A percentile compares a stretch with the other conserved stretches of the same genome.
Evolutionary conservation across 2,329 filamentous ascomycete species (phyloP).

Genomic region (Rhinocladiella mackenziei): DNA sequence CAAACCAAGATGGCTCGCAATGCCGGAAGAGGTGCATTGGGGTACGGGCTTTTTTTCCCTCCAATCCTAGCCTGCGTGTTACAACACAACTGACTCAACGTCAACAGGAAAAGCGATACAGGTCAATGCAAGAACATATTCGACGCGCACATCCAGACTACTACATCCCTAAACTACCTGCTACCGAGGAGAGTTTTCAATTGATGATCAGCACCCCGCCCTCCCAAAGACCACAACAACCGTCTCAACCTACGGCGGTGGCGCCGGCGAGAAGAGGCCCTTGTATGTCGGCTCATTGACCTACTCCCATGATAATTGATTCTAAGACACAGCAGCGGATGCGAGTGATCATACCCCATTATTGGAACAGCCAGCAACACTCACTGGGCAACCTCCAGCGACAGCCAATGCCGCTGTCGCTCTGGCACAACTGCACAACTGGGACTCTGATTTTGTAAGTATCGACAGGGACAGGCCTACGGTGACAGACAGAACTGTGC

Average conservation of each 20-base stretch:
- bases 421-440: conserved; percentile 78
- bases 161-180: conserved; percentile 95
- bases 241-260: conserved; percentile 38
- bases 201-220: conserved; percentile 93
- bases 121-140: conserved; percentile 99
- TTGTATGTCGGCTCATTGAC: conserved; percentile 29
- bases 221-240: conserved; percentile 61
- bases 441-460: conserved; percentile 73
- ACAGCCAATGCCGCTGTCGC: conserved; percentile 78
- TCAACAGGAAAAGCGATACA: conserved; percentile 82
- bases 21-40: conserved; percentile 97
- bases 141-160: conserved; percentile 93
- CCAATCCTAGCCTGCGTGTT: conserved; percentile 18
- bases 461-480: conserved; percentile 10
- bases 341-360: conserved; percentile 60
- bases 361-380: conserved; percentile 63
- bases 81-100: conserved; percentile 33
- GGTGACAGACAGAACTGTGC: conserved; percentile 14
- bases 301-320: conserved; percentile 25
- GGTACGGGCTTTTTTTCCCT: conserved; percentile 52
- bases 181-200: conserved; percentile 94
- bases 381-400: conserved; percentile 65
- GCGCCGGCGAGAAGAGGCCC: conserved; percentile 25
- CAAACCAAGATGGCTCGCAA: conserved; percentile 92
- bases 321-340: conserved; percentile 45